phyloP scores from a whole-genome alignment of 176 grass and related monocot species.

The Saccharum officinarum region DNA sequence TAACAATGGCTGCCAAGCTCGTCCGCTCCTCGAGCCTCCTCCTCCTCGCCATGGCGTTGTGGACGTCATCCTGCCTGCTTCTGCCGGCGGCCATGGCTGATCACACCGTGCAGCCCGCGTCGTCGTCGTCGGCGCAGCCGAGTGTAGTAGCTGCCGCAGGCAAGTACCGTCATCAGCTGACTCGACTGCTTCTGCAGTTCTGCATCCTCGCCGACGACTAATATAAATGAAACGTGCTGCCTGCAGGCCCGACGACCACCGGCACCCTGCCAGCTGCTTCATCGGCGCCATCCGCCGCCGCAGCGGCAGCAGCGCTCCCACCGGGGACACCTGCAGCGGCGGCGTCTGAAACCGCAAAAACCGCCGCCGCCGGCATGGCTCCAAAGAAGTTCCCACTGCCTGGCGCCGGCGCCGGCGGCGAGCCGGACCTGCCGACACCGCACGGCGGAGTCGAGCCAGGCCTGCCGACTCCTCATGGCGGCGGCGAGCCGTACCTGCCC shows the following conservation, averaged over 20 bases:
- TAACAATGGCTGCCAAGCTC: neutral
- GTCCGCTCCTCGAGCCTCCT: neutral
- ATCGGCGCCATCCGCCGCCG: neutral
- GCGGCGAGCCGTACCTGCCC: neutral
- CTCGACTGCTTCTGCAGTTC: neutral
- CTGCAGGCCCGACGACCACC: neutral
- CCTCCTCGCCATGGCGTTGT: neutral
- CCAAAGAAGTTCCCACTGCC: constrained; percentile 36
- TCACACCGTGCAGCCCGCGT: neutral
- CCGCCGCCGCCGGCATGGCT: neutral
- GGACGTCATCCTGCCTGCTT: neutral
- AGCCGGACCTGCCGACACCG: neutral
- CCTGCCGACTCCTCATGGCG: neutral
- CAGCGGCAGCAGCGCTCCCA: neutral
- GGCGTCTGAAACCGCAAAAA: neutral
- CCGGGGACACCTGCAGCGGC: neutral
- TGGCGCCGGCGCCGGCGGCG: neutral
- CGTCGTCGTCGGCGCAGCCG: neutral
- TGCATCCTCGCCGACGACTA: neutral
- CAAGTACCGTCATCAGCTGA: neutral
- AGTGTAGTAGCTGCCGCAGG: neutral
- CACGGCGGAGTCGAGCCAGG: neutral
- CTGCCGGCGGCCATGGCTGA: neutral
- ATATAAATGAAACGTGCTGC: too few relatives aligned
- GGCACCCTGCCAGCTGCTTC: neutral